Percentiles rank a stretch among this genome's conserved stretches.
Evolutionary conservation across 176 grass and related monocot genomes (phyloP).

Genomic region (Elaeis guineensis): DNA sequence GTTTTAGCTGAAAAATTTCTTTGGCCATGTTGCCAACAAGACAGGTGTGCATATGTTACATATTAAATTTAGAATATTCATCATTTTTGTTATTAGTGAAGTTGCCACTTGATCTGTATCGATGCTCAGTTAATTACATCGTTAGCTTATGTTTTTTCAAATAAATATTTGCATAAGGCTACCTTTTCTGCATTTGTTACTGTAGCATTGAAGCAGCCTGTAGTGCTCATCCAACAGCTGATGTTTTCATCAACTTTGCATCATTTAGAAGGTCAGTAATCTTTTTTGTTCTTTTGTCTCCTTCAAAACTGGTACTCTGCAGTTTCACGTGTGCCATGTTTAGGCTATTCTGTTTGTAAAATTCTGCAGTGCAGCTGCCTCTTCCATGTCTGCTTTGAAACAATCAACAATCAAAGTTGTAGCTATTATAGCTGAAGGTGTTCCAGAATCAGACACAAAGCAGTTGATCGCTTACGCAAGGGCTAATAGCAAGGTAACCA

Average conservation of each 20-base stretch:
- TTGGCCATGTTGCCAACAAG: too few species aligned
- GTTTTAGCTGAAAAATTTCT: too few species aligned
- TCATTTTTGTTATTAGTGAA: too few species aligned
- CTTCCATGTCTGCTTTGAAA: slow-evolving; percentile 91
- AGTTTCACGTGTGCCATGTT: too few species aligned
- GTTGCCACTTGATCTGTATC: too few species aligned
- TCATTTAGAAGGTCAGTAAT: slow-evolving; percentile 80
- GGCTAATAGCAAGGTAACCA: slow-evolving; percentile 82
- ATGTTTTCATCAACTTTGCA: slow-evolving; percentile 98
- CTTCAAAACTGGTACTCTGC: too few species aligned
- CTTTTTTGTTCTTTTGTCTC: neutral
- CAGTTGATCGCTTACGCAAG: slow-evolving; percentile 86
- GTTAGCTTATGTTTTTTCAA: too few species aligned
- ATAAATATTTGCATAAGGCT: neutral
- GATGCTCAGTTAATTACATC: too few species aligned
- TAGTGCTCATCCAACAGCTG: slow-evolving; percentile 79
- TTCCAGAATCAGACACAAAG: slow-evolving; percentile 90
- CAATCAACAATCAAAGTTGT: slow-evolving; percentile 87
- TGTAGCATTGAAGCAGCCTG: slow-evolving; percentile 93
- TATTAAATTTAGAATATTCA: too few species aligned
- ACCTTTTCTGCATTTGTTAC: slow-evolving; percentile 2
- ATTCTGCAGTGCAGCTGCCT: slow-evolving; percentile 82
- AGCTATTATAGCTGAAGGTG: slow-evolving; percentile 97
- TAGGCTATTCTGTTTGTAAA: slow-evolving; percentile 16
- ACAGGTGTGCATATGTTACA: too few species aligned